A percentile compares a stretch with the other conserved stretches of the same genome.
Conservation (phyloP, 768 basidiomycete genomes). For the Pisolithus tinctorius region DNA sequence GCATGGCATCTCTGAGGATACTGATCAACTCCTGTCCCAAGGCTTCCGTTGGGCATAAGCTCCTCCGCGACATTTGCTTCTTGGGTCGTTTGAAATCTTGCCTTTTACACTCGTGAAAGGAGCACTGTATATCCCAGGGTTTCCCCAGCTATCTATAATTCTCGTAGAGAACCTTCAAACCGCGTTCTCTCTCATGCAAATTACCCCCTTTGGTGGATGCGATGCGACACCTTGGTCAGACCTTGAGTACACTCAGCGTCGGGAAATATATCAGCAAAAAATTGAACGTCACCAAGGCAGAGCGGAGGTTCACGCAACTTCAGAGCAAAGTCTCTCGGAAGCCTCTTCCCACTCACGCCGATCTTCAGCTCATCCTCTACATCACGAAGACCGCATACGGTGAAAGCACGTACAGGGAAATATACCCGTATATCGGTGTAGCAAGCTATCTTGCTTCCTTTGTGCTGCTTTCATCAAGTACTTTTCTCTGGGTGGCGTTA, state of each 20-base stretch:
- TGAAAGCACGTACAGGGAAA: background rate
- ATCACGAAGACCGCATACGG: background rate
- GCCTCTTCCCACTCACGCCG: background rate
- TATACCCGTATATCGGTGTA: conserved; percentile 2
- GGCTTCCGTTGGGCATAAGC: background rate
- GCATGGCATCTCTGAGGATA: background rate
- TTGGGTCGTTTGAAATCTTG: background rate
- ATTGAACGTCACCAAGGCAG: background rate
- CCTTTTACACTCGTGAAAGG: background rate
- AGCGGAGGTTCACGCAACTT: background rate
- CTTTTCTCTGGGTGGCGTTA: background rate
- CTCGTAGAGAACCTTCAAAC: background rate
- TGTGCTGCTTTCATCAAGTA: background rate
- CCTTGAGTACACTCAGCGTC: background rate
- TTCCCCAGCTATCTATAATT: background rate
- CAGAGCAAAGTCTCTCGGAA: background rate
- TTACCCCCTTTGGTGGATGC: background rate
- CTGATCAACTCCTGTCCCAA: background rate
- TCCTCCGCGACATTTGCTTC: background rate
- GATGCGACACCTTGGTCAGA: background rate
- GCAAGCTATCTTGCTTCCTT: conserved; percentile 1
- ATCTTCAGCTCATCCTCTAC: conserved; percentile 1
- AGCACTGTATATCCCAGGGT: background rate
- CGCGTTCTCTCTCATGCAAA: background rate
- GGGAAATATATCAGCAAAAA: background rate